Conservation (phyloP, 306 rosid species). For the Glycine soja region DNA sequence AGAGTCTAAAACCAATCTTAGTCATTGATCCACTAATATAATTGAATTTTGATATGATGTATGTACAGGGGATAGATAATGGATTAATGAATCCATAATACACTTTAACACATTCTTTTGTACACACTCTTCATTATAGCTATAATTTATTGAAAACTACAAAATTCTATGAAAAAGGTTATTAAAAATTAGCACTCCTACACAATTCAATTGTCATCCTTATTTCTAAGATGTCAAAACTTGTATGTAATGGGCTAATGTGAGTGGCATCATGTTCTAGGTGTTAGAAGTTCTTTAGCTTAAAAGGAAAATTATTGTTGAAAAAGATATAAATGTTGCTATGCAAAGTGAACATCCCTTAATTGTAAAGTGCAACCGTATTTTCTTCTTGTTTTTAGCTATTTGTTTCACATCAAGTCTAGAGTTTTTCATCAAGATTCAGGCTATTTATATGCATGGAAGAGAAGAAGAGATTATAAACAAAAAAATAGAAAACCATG, state of each 20-base stretch:
- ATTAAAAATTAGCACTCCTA: background rate
- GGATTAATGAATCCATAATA: background rate
- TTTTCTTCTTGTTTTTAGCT: background rate
- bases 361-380: no score
- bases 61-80: background rate
- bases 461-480: no score
- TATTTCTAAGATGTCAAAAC: background rate
- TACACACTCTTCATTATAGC: background rate
- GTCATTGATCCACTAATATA: background rate
- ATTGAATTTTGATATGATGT: constrained; percentile 3
- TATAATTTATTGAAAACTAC: background rate
- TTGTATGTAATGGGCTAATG: background rate
- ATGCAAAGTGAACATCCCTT: constrained; percentile 3
- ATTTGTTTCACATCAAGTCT: constrained; percentile 6
- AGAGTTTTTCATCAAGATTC: background rate
- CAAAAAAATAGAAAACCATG: no score
- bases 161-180: background rate
- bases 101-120: background rate
- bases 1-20: background rate
- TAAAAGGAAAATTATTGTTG: background rate
- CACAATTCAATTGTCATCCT: background rate
- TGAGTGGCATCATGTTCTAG: background rate
- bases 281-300: background rate
- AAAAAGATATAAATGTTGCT: background rate
- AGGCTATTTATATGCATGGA: no score